Evolutionary conservation across 306 rosid species (phyloP), one percentile per base, ranked within the genome.

Genomic region (Mimosa bimucronata): DNA sequence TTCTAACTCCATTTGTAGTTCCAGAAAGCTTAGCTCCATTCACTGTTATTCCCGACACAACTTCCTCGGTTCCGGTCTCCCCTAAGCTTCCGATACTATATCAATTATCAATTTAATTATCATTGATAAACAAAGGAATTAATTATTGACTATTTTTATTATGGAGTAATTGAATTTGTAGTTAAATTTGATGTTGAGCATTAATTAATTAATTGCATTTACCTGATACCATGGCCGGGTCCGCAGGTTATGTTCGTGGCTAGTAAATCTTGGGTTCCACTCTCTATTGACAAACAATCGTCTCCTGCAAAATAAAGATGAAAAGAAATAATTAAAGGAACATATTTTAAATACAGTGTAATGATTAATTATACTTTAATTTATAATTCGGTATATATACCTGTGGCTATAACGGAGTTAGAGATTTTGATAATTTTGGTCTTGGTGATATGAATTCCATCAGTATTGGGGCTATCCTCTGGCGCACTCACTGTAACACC

Each of bases 141-240:
- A 38, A 66, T 66, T 10, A 37, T 58, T 8, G 13, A 38, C 15
- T 8, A 37, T 2, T 31, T 30, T 29, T 14, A 64, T 2, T 62
- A 62, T 0, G 5, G n/a, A n/a, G n/a, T n/a, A n/a, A 50, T 50
- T 7, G 23, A 16, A 50, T 50, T 15, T 52, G 19, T 55, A 55
- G 19, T 55, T 55, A 21, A 21, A 53, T 8, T 21, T 9, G 14
- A 55, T 55, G 7, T 21, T 55, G 29, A 21, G 9, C 14, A 50
- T 16, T 50, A 34, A 34, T 34, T 18, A 19, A 53, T n/a, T 1
- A 53, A 10, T 31, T 30, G 44, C 70, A 65, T 15, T 57, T 66
- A 87, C 91, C 91, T 88, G 71, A 89, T 89, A 42, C 93, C 93
- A 66, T 89, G 93, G 31, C 93, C 93, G 13, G 93, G 93, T 50